Evolutionary conservation across 805 yeast genomes (phyloP).

Genomic region (Lachancea thermotolerans): DNA sequence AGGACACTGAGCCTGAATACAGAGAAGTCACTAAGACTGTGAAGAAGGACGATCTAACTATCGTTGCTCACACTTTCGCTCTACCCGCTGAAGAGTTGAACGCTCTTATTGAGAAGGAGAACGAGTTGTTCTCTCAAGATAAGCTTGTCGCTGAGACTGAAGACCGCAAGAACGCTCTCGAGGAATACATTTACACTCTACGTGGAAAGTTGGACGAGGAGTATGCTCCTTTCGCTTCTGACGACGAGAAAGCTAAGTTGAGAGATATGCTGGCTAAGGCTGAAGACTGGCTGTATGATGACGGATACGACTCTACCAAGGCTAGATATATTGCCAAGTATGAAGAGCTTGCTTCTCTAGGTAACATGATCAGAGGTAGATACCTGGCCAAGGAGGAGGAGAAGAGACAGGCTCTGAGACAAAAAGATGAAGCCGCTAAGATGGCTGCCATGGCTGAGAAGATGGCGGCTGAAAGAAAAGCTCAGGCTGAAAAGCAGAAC

Average conservation of each 20-base stretch:
- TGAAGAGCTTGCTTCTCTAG: slow-evolving; percentile 92
- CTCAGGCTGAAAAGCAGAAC: slow-evolving; percentile 31
- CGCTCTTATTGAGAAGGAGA: slow-evolving; percentile 72
- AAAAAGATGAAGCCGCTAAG: slow-evolving; percentile 82
- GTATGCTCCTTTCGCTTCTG: slow-evolving; percentile 82
- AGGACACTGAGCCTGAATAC: slow-evolving; percentile 73
- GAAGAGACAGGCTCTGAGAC: slow-evolving; percentile 79
- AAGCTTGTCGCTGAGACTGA: slow-evolving; percentile 97
- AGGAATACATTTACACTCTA: slow-evolving; percentile 96
- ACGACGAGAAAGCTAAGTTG: slow-evolving; percentile 80
- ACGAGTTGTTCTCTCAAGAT: slow-evolving; percentile 78
- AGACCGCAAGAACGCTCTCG: slow-evolving; percentile 96
- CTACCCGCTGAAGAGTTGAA: slow-evolving; percentile 51
- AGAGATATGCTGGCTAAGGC: slow-evolving; percentile 68
- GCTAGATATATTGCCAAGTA: slow-evolving; percentile 96
- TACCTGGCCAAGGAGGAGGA: slow-evolving; percentile 92
- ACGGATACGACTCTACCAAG: slow-evolving; percentile 93
- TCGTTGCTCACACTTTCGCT: slow-evolving; percentile 56
- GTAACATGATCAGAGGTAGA: slow-evolving; percentile 94
- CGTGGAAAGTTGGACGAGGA: slow-evolving; percentile 94
- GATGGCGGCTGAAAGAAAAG: slow-evolving; percentile 71
- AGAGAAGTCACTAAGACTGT: slow-evolving; percentile 88
- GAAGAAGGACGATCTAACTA: slow-evolving; percentile 73
- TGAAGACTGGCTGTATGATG: slow-evolving; percentile 98
- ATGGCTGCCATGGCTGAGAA: slow-evolving; percentile 79